Conservation (phyloP, 108 stramenopile species). For the Pseudonitzschia pungens region DNA sequence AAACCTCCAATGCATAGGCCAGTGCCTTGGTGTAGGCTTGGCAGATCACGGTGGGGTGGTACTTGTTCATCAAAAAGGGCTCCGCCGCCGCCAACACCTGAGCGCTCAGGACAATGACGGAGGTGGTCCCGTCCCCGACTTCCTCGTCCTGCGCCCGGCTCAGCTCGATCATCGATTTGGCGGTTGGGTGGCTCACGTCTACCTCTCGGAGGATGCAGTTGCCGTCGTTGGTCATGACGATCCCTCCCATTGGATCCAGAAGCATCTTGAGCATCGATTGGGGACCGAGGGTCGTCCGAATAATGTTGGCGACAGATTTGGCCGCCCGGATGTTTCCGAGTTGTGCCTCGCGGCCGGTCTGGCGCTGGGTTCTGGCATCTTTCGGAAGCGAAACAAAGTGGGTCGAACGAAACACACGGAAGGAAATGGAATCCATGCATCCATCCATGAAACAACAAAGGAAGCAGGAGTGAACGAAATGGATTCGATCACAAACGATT, state of each 20-base stretch:
- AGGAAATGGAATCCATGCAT: too few relatives aligned
- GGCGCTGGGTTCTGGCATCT: constrained; percentile 94
- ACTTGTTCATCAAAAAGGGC: constrained; percentile 88
- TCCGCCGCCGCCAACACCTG: constrained; percentile 98
- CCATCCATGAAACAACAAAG: too few relatives aligned
- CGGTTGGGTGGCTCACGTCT: constrained; percentile 99
- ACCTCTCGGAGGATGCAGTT: constrained; percentile 99
- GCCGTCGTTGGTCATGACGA: constrained; percentile 99
- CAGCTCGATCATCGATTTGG: constrained; percentile 99
- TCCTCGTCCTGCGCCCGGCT: constrained; percentile 98
- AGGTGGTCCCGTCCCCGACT: constrained; percentile 99
- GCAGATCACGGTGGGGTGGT: constrained; percentile 98
- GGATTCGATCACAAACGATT: too few relatives aligned
- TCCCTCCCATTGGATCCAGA: constrained; percentile 99
- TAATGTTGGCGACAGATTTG: constrained; percentile 93
- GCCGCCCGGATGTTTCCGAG: constrained; percentile 96
- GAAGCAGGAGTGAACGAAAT: neutral
- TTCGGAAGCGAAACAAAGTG: constrained; percentile 8
- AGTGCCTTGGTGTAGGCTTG: constrained; percentile 94
- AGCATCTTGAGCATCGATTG: constrained; percentile 99
- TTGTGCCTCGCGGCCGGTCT: constrained; percentile 97
- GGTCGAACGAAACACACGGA: too few relatives aligned
- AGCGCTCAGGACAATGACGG: constrained; percentile 98
- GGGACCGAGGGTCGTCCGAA: constrained; percentile 98
- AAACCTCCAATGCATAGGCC: constrained; percentile 87